Base-by-base conservation (phyloP, 1,139 yeast genomes). In the Nakaseomyces glabratus region DNA sequence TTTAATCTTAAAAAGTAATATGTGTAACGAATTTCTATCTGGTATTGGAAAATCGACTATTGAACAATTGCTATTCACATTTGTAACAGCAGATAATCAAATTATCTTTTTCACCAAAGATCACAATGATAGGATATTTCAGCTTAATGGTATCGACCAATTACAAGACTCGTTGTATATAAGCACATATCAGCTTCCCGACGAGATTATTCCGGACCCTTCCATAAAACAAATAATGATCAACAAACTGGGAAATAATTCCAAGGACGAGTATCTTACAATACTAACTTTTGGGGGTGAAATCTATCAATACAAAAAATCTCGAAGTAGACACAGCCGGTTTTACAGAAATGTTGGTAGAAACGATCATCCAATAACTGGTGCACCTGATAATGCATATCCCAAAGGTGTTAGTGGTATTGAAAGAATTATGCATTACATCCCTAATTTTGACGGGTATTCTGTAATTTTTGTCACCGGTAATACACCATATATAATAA, bases 261-360 rank as follows among this genome's bases (percentile, higher is more conserved):
- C 49, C 14, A 58, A 64, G 17, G 88, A 28, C 13, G 36, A 82
- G 46, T 77, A 75, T 53, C 56, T 86, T 41, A 67, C 86, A 0
- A 63, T 84, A 5, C 62, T 85, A 34, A 84, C 94, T 0, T 71
- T 76, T 52, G 88, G 90, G 36, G 93, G 93, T 48, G 93, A 85
- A 55, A 62, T 84, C 1, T 63, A 75, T 30, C 62, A 81, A 42
- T 85, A 85, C 54, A 74, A 75, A 47, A 60, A 77, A 28, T 72
- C 64, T 39, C 65, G 65, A 44, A 75, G 69, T 49, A 43, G 58
- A 13, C 39, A 39, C 23, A 54, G 54, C 24, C 70, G 73, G 4
- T 69, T 66, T 30, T 68, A 64, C 45, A 62, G 66, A 41, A 45
- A 45, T 32, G 64, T 77, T 35, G 67, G 68, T 20, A 65, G 69